phyloP scores from a whole-genome alignment of 2,329 filamentous ascomycete genomes.

The Xylariales sp. region DNA sequence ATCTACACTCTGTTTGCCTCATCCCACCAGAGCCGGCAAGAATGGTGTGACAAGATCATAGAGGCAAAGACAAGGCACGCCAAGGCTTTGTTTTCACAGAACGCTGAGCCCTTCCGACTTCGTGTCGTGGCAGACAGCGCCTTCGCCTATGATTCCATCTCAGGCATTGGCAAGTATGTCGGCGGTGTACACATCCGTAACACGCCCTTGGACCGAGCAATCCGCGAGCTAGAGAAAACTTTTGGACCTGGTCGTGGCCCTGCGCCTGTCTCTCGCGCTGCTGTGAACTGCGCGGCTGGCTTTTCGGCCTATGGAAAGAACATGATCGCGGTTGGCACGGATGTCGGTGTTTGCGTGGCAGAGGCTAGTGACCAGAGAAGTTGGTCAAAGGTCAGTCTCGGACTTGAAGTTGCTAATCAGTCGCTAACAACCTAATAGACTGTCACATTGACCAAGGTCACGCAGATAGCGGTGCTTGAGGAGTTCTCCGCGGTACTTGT shows the following conservation, averaged over 20 bases:
- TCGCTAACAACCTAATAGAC: slow-evolving; percentile 46
- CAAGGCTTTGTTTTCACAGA: slow-evolving; percentile 80
- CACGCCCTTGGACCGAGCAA: slow-evolving; percentile 86
- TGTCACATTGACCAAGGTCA: slow-evolving; percentile 71
- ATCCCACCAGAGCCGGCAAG: slow-evolving; percentile 66
- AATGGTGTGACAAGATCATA: slow-evolving; percentile 92
- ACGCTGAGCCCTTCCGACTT: slow-evolving; percentile 90
- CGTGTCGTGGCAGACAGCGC: slow-evolving; percentile 89
- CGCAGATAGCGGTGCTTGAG: slow-evolving; percentile 90
- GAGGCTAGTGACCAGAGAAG: slow-evolving; percentile 85
- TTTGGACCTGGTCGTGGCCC: slow-evolving; percentile 69
- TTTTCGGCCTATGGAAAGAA: slow-evolving; percentile 80
- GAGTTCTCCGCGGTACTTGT: slow-evolving; percentile 92
- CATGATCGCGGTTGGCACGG: slow-evolving; percentile 91
- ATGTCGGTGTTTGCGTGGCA: slow-evolving; percentile 87
- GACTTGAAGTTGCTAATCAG: not conserved
- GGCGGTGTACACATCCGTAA: slow-evolving; percentile 73
- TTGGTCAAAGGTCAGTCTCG: slow-evolving; percentile 70
- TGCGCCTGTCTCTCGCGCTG: slow-evolving; percentile 73
- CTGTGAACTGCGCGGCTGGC: slow-evolving; percentile 88
- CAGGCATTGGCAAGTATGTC: slow-evolving; percentile 53
- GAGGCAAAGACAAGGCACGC: slow-evolving; percentile 94
- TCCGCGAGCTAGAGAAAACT: slow-evolving; percentile 77
- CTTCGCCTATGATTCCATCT: slow-evolving; percentile 71
- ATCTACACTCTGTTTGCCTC: slow-evolving; percentile 87